A percentile compares a stretch with the other conserved stretches of the same genome.
phyloP scores from a whole-genome alignment of 805 yeast genomes.

The Teunomyces stri region DNA sequence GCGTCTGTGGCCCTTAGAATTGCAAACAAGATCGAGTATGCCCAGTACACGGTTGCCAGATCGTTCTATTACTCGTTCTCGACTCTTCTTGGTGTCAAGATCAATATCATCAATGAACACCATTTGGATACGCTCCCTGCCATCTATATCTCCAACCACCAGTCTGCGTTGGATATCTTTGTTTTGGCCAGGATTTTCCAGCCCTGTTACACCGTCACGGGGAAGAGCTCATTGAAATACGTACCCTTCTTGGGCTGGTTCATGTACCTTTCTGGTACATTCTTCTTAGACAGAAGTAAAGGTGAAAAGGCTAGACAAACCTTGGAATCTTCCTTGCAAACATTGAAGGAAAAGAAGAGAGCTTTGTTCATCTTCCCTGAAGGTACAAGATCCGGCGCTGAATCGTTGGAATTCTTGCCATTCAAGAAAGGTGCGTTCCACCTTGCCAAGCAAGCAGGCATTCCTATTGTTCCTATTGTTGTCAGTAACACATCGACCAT shows the following conservation, averaged over 20 bases:
- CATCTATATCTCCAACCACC: conserved; percentile 83
- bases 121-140: conserved; percentile 60
- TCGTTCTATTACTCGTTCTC: conserved; percentile 68
- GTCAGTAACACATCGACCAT: conserved; percentile 81
- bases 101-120: conserved; percentile 67
- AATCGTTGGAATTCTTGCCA: conserved; percentile 69
- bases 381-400: conserved; percentile 87
- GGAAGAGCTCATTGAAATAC: conserved; percentile 78
- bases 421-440: conserved; percentile 99
- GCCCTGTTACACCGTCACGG: conserved; percentile 85
- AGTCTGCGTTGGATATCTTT: conserved; percentile 80
- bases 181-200: conserved; percentile 84
- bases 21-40: conserved; percentile 70
- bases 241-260: conserved; percentile 96
- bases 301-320: conserved; percentile 74
- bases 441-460: conserved; percentile 86
- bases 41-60: conserved; percentile 89
- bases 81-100: conserved; percentile 61
- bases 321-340: conserved; percentile 63
- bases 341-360: conserved; percentile 61
- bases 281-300: conserved; percentile 82
- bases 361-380: conserved; percentile 93
- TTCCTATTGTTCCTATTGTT: conserved; percentile 87
- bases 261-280: conserved; percentile 86
- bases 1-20: conserved; percentile 68